Conservation (phyloP, 805 yeast genomes). For the Isabelozyma pseudorhagii region DNA sequence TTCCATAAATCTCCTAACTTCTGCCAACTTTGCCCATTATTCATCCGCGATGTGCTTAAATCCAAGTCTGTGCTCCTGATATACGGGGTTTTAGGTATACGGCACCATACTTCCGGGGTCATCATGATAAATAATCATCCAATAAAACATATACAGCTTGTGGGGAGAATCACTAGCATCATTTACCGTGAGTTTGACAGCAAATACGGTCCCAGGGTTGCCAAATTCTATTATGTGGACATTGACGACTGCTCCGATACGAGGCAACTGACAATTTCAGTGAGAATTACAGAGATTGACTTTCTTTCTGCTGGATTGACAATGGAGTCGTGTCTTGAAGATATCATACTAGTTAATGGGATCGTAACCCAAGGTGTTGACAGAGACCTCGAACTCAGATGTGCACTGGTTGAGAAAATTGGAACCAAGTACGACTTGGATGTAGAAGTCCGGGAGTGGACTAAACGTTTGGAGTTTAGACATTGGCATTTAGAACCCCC, state of each 20-base stretch:
- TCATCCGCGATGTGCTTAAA: conserved; percentile 26
- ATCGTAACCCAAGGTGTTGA: conserved; percentile 1
- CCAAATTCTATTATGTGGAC: conserved; percentile 14
- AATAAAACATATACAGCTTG: conserved; percentile 16
- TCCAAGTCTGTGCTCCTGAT: conserved; percentile 1
- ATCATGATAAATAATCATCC: conserved; percentile 34
- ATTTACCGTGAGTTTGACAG: conserved; percentile 8
- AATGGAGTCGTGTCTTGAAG: conserved; percentile 17
- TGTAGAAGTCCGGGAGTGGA: conserved; percentile 29
- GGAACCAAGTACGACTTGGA: conserved; percentile 16
- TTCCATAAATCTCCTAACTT: conserved; percentile 30
- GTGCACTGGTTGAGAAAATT: conserved; percentile 7
- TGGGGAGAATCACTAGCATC: conserved; percentile 28
- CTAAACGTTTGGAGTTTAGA: conserved; percentile 16
- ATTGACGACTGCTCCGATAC: conserved; percentile 35
- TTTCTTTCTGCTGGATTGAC: conserved; percentile 12
- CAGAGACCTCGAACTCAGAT: conserved; percentile 7
- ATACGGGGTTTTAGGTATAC: neutral
- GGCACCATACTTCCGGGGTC: neutral
- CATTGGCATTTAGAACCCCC: conserved; percentile 13
- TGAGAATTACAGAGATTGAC: conserved; percentile 10
- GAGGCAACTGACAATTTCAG: conserved; percentile 20
- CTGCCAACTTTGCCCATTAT: conserved; percentile 17
- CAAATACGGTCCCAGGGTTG: neutral
- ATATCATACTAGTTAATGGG: conserved; percentile 23